Conservation (phyloP, 139 green algal genomes). For the Haematococcus sp. region DNA sequence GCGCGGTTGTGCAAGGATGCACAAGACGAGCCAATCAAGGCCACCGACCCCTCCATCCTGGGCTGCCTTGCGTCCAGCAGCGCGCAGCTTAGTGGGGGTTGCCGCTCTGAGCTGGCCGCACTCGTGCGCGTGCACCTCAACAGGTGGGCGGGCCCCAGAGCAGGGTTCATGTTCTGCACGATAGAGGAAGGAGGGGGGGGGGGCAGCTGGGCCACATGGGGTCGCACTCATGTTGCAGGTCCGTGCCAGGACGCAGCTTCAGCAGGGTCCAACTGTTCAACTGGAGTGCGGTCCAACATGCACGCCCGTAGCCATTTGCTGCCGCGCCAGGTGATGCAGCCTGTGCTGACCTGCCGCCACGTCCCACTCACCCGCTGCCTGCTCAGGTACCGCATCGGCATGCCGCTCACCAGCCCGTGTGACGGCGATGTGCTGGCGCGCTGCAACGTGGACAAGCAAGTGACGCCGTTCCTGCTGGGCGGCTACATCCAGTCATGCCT, state of each 20-base stretch:
- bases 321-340: too few relatives aligned
- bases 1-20: slow-evolving; percentile 14
- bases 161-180: too few relatives aligned
- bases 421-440: slow-evolving; percentile 30
- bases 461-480: slow-evolving; percentile 20
- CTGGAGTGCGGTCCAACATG: too few relatives aligned
- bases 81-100: background rate
- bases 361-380: too few relatives aligned
- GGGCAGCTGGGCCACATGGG: too few relatives aligned
- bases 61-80: slow-evolving; percentile 26
- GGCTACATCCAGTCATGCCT: slow-evolving; percentile 34
- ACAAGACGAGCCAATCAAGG: slow-evolving; percentile 8
- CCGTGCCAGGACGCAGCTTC: too few relatives aligned
- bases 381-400: slow-evolving; percentile 30
- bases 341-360: too few relatives aligned
- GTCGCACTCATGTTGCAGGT: too few relatives aligned
- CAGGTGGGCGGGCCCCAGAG: background rate
- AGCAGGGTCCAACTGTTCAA: too few relatives aligned
- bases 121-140: slow-evolving; percentile 29
- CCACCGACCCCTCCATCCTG: slow-evolving; percentile 11
- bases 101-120: background rate
- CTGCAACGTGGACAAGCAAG: slow-evolving; percentile 28
- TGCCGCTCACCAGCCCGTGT: slow-evolving; percentile 33
- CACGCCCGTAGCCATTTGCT: too few relatives aligned
- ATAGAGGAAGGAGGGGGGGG: too few relatives aligned